Evolutionary conservation across 2,329 filamentous ascomycete species (phyloP), one percentile per base, ranked within the genome.

Genomic region (Bimuria novae-zelandiae): DNA sequence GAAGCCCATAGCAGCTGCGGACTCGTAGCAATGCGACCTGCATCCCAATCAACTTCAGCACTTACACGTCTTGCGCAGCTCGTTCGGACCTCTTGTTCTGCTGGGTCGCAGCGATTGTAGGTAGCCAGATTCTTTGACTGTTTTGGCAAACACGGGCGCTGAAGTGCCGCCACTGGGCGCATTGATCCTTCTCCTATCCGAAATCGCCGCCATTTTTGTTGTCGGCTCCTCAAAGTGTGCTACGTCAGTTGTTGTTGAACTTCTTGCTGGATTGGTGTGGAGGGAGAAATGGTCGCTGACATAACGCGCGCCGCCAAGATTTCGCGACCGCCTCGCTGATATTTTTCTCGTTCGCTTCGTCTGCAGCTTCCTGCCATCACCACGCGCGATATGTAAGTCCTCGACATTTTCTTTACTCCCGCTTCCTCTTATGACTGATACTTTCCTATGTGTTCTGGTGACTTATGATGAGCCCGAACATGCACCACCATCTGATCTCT

Each of bases 131-230:
- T 84, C 75, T 36, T 77, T 73, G 14, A 77, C 67, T 21, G 78
- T 77, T 52, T 76, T 76, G 44, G 79, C 82, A 69, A 87, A 97
- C 3, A 91, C 77, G 1, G 92, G 90, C 14, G 91, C 84, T 29
- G 82, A 76, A 7, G 92, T 97, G 23, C 85, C 84, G 48, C 90
- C 89, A 35, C 86, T 80, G 6, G 94, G 94, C 4, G 91, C 91
- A 76, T 97, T 97, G 62, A 96, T 86, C 65, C 94, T 86, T 76
- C 93, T 87, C 74, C 92, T 85, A 73, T 99, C 94, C 11, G 57
- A 59, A 49, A 66, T 69, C 53, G 64, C 65, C 21, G 66, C 59
- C 52, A 61, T 68, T 50, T 30, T 53, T 36, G 48, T 49, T 57
- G 46, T 44, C 17, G 51, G 19, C 52, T 10, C 45, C 19, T 7